A percentile compares a stretch with the other conserved stretches of the same genome.
Conservation (phyloP, 495 filamentous ascomycete genomes). For the Xylaria flabelliformis region DNA sequence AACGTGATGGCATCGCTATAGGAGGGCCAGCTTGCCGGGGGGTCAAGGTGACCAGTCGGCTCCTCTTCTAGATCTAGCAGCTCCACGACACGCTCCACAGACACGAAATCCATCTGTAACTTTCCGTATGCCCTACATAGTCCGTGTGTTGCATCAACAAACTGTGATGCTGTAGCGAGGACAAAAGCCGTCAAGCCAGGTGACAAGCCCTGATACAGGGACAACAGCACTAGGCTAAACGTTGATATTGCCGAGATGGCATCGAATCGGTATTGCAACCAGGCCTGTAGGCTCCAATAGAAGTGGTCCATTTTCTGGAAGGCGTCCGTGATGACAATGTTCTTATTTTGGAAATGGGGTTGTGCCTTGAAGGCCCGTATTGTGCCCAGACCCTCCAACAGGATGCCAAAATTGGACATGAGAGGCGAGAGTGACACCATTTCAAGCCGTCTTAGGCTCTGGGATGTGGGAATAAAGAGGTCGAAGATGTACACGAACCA, state of each 20-base stretch:
- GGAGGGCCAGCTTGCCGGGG: slow-evolving; percentile 77
- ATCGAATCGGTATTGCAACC: slow-evolving; percentile 82
- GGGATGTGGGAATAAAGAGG: slow-evolving; percentile 79
- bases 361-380: slow-evolving; percentile 79
- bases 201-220: slow-evolving; percentile 70
- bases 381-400: slow-evolving; percentile 79
- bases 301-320: slow-evolving; percentile 95
- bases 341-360: slow-evolving; percentile 73
- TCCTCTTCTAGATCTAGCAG: slow-evolving; percentile 78
- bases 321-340: slow-evolving; percentile 76
- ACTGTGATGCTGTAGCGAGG: slow-evolving; percentile 63
- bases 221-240: slow-evolving; percentile 71
- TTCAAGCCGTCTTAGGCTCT: slow-evolving; percentile 79
- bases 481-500: slow-evolving; percentile 72
- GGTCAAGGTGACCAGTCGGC: slow-evolving; percentile 64
- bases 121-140: slow-evolving; percentile 79
- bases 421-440: slow-evolving; percentile 84
- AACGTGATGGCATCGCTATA: slow-evolving; percentile 74
- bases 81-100: slow-evolving; percentile 82
- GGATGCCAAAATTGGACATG: slow-evolving; percentile 83
- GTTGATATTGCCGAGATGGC: slow-evolving; percentile 71
- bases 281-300: slow-evolving; percentile 84
- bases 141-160: slow-evolving; percentile 72
- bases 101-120: slow-evolving; percentile 89
- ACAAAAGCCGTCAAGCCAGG: slow-evolving; percentile 81